phyloP scores from a whole-genome alignment of 2,329 filamentous ascomycete genomes.

The Fusarium pseudograminearum region DNA sequence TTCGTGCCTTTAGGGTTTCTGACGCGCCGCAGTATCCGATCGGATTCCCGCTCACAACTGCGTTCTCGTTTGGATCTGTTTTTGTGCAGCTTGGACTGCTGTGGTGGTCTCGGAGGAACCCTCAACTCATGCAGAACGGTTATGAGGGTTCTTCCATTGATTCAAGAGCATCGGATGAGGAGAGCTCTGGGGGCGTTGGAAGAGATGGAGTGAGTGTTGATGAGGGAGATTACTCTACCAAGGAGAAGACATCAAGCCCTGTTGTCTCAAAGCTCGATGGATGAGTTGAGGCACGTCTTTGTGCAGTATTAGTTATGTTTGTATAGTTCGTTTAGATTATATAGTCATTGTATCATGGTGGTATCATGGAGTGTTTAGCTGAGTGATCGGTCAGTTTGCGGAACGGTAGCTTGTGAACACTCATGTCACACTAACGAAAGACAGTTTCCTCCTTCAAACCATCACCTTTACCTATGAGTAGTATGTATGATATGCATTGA shows the following conservation, averaged over 20 bases:
- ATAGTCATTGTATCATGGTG: neutral
- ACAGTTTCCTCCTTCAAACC: no score
- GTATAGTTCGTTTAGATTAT: no score
- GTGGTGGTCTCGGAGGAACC: constrained; percentile 46
- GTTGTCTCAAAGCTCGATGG: constrained; percentile 19
- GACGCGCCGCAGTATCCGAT: constrained; percentile 54
- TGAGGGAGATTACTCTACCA: neutral
- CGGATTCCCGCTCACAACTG: constrained; percentile 53
- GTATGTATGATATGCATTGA: no score
- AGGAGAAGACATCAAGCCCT: constrained; percentile 9
- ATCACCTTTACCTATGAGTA: no score
- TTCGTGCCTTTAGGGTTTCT: constrained; percentile 52
- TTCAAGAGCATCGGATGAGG: constrained; percentile 37
- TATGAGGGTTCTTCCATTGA: constrained; percentile 34
- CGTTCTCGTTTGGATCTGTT: constrained; percentile 51
- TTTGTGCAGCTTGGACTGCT: constrained; percentile 50
- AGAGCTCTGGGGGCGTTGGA: constrained; percentile 18
- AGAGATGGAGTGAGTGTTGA: constrained; percentile 17
- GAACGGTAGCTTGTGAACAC: no score
- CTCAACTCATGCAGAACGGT: constrained; percentile 35
- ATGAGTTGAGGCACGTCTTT: neutral
- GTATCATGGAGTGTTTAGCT: neutral
- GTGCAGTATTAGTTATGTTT: neutral
- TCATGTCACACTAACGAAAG: no score
- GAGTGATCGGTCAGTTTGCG: neutral